Base-by-base conservation (phyloP, 2,329 filamentous ascomycete genomes). In the Macrophomina phaseolina region DNA sequence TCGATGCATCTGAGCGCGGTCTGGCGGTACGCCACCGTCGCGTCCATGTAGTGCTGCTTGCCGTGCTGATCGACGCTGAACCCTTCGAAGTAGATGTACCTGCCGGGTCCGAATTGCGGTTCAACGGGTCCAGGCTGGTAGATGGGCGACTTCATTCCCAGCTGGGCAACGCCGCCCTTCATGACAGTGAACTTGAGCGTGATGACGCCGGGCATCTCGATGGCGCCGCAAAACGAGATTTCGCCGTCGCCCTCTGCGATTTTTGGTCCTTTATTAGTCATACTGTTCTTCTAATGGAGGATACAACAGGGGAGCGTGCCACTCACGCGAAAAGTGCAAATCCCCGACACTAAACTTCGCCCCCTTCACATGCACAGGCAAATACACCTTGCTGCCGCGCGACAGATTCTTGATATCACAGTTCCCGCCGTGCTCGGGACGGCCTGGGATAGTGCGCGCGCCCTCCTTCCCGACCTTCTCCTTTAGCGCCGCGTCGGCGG, bases 311-410 rank as follows among this genome's bases (percentile, higher is more conserved):
- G 23, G 23, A 23, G 23, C 23, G 23, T 1, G 23, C 23, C 23
- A 52, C 81, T 71, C 73, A 83, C 83, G 91, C 4, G 88, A 90
- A 78, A 95, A 96, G 78, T 96, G 93, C 42, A 97, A 80, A 75
- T 97, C 94, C 12, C 94, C 94, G 0, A 97, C 94, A 51, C 87
- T 91, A 79, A 97, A 97, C 75, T 96, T 96, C 52, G 93, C 94
- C 0, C 94, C 94, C 0, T 85, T 80, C 4, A 97, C 92, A 73
- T 97, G 93, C 0, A 97, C 90, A 0, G 94, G 94, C 0, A 97
- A 85, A 76, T 93, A 97, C 0, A 96, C 91, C 75, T 94, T 94
- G 67, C 86, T 90, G 1, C 92, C 92, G 6, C 92, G 83, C 1
- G 87, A 90, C 36, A 96, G 83, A 73, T 95, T 95, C 81, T 96